These are phyloP conservation scores for Scutellaria minor DNA, from an alignment of 257 asterid genomes.

Conservation along the genomic window DNA sequence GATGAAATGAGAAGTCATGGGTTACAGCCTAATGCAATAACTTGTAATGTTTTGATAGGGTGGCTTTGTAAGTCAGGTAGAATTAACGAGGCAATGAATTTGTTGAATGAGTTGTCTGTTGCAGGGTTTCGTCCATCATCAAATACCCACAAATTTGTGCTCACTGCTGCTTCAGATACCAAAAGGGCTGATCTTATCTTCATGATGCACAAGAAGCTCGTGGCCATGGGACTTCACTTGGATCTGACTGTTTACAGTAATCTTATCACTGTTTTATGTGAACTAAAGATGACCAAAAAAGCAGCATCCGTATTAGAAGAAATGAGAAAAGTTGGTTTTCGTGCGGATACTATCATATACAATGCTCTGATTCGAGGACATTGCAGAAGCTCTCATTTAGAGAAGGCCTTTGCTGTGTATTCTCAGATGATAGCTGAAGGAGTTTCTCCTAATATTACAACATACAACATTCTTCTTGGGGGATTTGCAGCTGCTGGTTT, in stretches of 20 bases:
- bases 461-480: conserved; percentile 74
- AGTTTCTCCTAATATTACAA: conserved; percentile 67
- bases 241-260: conserved; percentile 53
- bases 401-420: conserved; percentile 62
- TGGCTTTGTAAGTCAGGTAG: conserved; percentile 79
- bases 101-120: conserved; percentile 59
- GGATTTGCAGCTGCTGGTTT: conserved; percentile 60
- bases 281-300: conserved; percentile 78
- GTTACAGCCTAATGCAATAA: conserved; percentile 63
- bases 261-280: conserved; percentile 68
- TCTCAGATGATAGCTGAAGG: conserved; percentile 68
- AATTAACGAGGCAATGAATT: conserved; percentile 55
- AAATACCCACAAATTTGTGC: conserved; percentile 59
- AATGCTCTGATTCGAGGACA: conserved; percentile 84
- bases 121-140: conserved; percentile 64
- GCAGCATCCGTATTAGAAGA: conserved; percentile 63
- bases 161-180: conserved; percentile 67
- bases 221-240: conserved; percentile 70
- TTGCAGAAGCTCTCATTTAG: conserved; percentile 63
- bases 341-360: conserved; percentile 69
- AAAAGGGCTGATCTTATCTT: conserved; percentile 65
- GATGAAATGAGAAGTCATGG: conserved; percentile 70
- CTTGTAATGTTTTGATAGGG: conserved; percentile 64
- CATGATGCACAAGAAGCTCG: conserved; percentile 61
- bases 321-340: conserved; percentile 71